Conservation (phyloP, 352 stramenopile species). For the Blastocystis sp. region DNA sequence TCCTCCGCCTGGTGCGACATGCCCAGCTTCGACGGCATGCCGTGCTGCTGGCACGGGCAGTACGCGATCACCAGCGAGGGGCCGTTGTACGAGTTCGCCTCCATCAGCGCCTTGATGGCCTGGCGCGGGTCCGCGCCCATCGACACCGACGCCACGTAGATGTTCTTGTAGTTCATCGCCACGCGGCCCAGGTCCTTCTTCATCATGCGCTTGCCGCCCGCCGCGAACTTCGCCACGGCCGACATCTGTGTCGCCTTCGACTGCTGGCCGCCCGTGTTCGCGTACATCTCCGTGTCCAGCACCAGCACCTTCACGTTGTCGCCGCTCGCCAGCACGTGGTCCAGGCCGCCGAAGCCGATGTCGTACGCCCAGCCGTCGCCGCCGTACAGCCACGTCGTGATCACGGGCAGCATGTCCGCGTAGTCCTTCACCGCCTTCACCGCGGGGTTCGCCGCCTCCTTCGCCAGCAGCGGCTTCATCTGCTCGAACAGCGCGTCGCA, state of each 20-base stretch:
- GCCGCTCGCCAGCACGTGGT: conserved; percentile 76
- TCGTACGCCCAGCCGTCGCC: conserved; percentile 78
- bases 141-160: conserved; percentile 46
- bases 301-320: conserved; percentile 78
- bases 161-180: conserved; percentile 65
- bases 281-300: conserved; percentile 78
- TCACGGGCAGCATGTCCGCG: conserved; percentile 76
- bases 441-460: conserved; percentile 67
- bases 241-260: conserved; percentile 57
- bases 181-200: conserved; percentile 45
- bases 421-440: conserved; percentile 74
- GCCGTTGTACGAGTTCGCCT: conserved; percentile 36
- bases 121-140: conserved; percentile 35
- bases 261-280: conserved; percentile 71
- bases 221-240: conserved; percentile 51
- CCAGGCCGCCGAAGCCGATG: conserved; percentile 76
- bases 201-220: conserved; percentile 40
- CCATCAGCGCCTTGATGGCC: conserved; percentile 22
- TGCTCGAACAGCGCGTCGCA: conserved; percentile 75
- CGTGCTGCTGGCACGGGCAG: conserved; percentile 36
- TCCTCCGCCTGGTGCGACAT: conserved; percentile 43
- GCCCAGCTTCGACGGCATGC: conserved; percentile 28
- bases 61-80: conserved; percentile 46
- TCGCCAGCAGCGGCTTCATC: conserved; percentile 64
- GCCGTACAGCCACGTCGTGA: conserved; percentile 77